Conservation (phyloP, 768 basidiomycete species). For the Cystofilobasidium capitatum region DNA sequence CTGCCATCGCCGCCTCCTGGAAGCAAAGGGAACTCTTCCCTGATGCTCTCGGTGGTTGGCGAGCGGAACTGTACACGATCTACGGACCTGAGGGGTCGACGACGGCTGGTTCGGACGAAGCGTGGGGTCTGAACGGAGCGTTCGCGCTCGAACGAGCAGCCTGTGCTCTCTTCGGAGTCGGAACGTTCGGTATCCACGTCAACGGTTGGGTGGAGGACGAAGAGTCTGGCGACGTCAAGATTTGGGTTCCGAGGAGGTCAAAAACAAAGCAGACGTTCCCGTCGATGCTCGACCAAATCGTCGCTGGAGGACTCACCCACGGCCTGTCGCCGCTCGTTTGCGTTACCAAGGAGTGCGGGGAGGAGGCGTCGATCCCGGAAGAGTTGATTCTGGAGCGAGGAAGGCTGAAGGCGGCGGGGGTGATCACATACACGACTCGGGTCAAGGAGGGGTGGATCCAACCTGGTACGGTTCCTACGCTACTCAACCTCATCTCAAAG, state of each 20-base stretch:
- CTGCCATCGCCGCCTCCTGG: constrained; percentile 34
- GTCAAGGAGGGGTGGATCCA: constrained; percentile 24
- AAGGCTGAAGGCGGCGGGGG: constrained; percentile 13
- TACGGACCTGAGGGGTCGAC: constrained; percentile 35
- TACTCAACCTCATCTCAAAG: neutral
- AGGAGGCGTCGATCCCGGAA: constrained; percentile 27
- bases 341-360: constrained; percentile 25
- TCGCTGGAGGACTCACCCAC: constrained; percentile 27
- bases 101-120: constrained; percentile 27
- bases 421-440: constrained; percentile 11
- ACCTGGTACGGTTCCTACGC: constrained; percentile 3
- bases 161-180: constrained; percentile 75
- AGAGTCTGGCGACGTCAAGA: neutral
- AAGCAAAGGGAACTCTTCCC: constrained; percentile 36
- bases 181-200: constrained; percentile 90
- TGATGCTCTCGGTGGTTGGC: constrained; percentile 38
- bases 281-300: constrained; percentile 25
- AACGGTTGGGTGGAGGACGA: constrained; percentile 41
- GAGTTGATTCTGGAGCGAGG: constrained; percentile 6
- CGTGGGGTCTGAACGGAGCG: constrained; percentile 51
- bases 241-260: constrained; percentile 84
- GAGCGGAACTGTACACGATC: constrained; percentile 57
- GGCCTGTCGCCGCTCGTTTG: constrained; percentile 11
- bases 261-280: constrained; percentile 74
- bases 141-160: constrained; percentile 78